Evolutionary conservation across 2,329 filamentous ascomycete species (phyloP).

Genomic region (Thelonectria discophora): DNA sequence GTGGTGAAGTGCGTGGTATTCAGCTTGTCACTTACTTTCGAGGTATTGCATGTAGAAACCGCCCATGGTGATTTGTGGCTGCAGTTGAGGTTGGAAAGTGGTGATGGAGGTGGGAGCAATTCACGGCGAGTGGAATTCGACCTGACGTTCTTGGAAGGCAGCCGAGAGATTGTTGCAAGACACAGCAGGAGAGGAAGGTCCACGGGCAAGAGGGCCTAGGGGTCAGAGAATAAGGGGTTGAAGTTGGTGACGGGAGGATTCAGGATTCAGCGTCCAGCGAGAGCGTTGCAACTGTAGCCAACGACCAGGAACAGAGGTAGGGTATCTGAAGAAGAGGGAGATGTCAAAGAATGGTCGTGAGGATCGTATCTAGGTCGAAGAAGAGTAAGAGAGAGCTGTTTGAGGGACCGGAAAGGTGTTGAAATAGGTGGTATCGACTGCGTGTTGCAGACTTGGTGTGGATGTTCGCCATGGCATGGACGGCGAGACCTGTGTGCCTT

Average conservation of each 20-base stretch:
- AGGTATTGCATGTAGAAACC: conserved; percentile 78
- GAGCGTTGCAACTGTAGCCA: background rate
- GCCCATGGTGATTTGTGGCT: conserved; percentile 58
- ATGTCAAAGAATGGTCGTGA: conserved; percentile 42
- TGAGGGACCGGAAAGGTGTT: conserved; percentile 43
- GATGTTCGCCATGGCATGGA: conserved; percentile 60
- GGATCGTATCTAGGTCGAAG: conserved; percentile 24
- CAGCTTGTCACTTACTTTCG: conserved; percentile 69
- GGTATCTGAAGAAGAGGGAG: conserved; percentile 34
- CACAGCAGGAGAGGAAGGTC: conserved; percentile 19
- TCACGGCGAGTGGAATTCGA: conserved; percentile 31
- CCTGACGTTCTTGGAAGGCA: conserved; percentile 22
- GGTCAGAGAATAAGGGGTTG: conserved; percentile 2
- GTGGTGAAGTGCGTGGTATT: conserved; percentile 20
- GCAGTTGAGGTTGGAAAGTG: conserved; percentile 24
- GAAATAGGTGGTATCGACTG: conserved; percentile 56
- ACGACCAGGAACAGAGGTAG: background rate
- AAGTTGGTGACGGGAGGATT: conserved; percentile 14
- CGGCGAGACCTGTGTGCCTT: conserved; percentile 64
- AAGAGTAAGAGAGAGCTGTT: conserved; percentile 25
- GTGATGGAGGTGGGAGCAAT: conserved; percentile 37
- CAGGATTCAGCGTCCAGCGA: conserved; percentile 10
- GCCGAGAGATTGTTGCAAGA: conserved; percentile 14
- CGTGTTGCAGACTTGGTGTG: conserved; percentile 53
- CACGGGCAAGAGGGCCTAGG: conserved; percentile 2